phyloP scores from a whole-genome alignment of 2,329 filamentous ascomycete genomes.

The Apiospora aurea region DNA sequence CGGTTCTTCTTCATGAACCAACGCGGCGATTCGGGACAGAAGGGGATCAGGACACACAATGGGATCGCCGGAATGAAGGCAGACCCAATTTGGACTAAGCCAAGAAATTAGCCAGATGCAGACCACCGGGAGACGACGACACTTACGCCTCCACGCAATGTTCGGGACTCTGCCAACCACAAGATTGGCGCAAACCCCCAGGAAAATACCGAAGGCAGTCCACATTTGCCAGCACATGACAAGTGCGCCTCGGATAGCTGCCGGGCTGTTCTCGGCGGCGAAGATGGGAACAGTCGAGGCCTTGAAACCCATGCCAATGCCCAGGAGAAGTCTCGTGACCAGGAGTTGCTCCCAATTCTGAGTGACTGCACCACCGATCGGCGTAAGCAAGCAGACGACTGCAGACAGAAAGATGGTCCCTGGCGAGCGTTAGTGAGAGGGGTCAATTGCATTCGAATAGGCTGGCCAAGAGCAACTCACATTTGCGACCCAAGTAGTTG shows the following conservation, averaged over 20 bases:
- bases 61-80: slow-evolving; percentile 37
- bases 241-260: slow-evolving; percentile 58
- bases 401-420: slow-evolving; percentile 70
- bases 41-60: slow-evolving; percentile 32
- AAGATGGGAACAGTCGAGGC: slow-evolving; percentile 59
- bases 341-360: slow-evolving; percentile 67
- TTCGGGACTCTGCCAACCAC: slow-evolving; percentile 63
- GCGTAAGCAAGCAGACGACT: slow-evolving; percentile 67
- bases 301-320: slow-evolving; percentile 66
- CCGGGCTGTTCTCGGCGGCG: slow-evolving; percentile 59
- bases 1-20: slow-evolving; percentile 56
- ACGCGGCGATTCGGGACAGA: slow-evolving; percentile 56
- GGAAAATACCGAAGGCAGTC: slow-evolving; percentile 68
- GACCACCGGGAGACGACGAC: neutral
- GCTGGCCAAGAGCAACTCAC: neutral
- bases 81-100: slow-evolving; percentile 35
- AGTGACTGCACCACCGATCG: slow-evolving; percentile 65
- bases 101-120: neutral
- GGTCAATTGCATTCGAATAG: too few relatives aligned
- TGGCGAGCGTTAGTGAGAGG: slow-evolving; percentile 40
- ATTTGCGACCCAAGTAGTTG: slow-evolving; percentile 57
- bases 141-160: slow-evolving; percentile 38
- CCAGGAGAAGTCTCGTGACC: slow-evolving; percentile 62
- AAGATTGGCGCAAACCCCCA: slow-evolving; percentile 66
- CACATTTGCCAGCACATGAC: slow-evolving; percentile 65